A percentile compares a stretch with the other conserved stretches of the same genome.
phyloP scores from a whole-genome alignment of 2,329 filamentous ascomycete genomes.

The Thelonectria discophora region DNA sequence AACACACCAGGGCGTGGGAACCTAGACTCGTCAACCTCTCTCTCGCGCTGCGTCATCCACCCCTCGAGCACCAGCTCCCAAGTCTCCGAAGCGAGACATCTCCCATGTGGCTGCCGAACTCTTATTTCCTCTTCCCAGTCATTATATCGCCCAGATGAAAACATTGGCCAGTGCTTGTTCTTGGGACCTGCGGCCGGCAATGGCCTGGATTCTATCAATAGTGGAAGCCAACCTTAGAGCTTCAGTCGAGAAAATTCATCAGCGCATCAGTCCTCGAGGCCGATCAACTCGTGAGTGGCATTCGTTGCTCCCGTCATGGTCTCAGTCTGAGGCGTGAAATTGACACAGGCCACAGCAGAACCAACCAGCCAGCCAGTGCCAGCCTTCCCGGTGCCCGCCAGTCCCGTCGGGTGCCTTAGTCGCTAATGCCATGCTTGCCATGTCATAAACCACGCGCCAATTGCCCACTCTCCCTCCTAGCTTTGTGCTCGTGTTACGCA shows the following conservation, averaged over 20 bases:
- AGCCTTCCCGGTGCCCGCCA: constrained; percentile 18
- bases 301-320: constrained; percentile 8
- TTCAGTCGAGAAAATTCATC: background rate
- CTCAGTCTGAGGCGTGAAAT: constrained; percentile 11
- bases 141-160: background rate
- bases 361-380: constrained; percentile 13
- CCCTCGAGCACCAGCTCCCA: constrained; percentile 3
- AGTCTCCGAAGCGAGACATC: constrained; percentile 36
- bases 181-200: background rate
- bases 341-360: constrained; percentile 9
- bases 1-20: no score
- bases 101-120: constrained; percentile 29
- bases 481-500: constrained; percentile 15
- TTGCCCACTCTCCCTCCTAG: constrained; percentile 3
- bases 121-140: constrained; percentile 15
- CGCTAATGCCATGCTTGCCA: constrained; percentile 18
- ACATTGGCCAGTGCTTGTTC: background rate
- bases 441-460: constrained; percentile 9
- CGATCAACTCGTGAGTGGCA: constrained; percentile 15
- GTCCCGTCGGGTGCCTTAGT: constrained; percentile 12
- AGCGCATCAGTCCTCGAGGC: background rate
- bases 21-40: no score
- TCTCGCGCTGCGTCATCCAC: constrained; percentile 15
- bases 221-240: no score
- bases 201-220: no score